Percentiles rank a stretch among this genome's conserved stretches.
These are phyloP conservation scores for Saturnispora zaruensis DNA, from an alignment of 805 yeast genomes.

Conservation along the genomic window DNA sequence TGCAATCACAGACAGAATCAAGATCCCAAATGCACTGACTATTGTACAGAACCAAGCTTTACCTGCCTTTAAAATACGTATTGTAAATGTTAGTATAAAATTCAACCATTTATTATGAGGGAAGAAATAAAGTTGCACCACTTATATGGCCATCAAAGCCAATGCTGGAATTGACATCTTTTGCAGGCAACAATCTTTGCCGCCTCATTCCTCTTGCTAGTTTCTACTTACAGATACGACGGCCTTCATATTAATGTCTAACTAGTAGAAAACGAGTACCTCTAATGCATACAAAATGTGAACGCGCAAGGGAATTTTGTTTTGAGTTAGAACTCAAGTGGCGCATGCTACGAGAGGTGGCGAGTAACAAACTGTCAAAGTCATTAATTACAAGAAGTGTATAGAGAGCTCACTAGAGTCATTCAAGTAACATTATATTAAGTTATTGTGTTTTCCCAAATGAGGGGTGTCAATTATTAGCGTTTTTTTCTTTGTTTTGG, in stretches of 20 bases:
- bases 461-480: background rate
- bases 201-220: background rate
- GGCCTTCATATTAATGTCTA: conserved; percentile 22
- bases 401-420: background rate
- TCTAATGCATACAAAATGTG: background rate
- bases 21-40: conserved; percentile 84
- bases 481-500: background rate
- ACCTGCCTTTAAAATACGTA: conserved; percentile 39
- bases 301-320: background rate
- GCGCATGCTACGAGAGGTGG: background rate
- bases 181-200: background rate
- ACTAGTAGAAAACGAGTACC: background rate
- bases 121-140: background rate
- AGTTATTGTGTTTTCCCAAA: background rate
- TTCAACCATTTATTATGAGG: background rate
- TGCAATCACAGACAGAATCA: conserved; percentile 79
- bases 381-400: background rate
- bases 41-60: conserved; percentile 95
- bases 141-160: background rate
- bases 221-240: conserved; percentile 25
- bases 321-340: background rate
- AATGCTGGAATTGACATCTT: background rate
- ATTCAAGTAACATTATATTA: background rate
- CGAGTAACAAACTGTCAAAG: background rate
- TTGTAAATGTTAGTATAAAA: background rate